Base-by-base conservation (phyloP, 2,329 filamentous ascomycete species). In the Paecilomyces dactylethromorphus region DNA sequence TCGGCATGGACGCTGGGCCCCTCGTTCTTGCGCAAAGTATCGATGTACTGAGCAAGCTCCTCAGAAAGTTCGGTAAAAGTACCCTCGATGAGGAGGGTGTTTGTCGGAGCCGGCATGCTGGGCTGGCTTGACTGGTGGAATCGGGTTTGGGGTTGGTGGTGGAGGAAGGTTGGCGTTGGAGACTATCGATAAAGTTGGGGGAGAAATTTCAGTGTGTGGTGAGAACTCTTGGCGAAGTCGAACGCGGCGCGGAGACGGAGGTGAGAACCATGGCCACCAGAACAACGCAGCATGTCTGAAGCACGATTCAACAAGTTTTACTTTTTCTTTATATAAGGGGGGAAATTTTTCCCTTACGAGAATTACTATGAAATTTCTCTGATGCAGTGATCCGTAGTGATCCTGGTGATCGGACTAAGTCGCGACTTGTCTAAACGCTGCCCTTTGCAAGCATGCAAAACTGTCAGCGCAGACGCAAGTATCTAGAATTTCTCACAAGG, bases 31-130 rank as follows among this genome's bases (percentile, higher is more conserved):
- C 90, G 89, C 74, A 92, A 85, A 68, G 87, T 82, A 77, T 96
- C 91, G 75, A 99, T 83, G 79, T 96, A 97, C 70, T 92, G 89
- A 76, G 93, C 92, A 82, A 99, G 90, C 81, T 99, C 94, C 77
- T 90, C 87, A 71, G 90, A 87, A 73, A 97, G 87, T 81, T 97
- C 94, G 76, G 92, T 87, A 77, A 97, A 96, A 70, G 86, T 85
- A 76, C 94, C 94, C 82, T 99, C 94, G 77, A 99, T 86, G 68
- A 87, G 80, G 68, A 87, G 82, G 70, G 84, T 86, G 66, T 81
- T 87, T 60, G 82, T 79, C 63, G 84, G 80, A 68, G 79, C 82
- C 64, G 84, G 82, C 84, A 87, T 87, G 67, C 59, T 71, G 60
- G 33, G 33, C 54, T 52, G 56, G 49, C 57, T 31, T 22, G 56